phyloP scores from a whole-genome alignment of 2,329 filamentous ascomycete species.

The Cordyceps fumosorosea region DNA sequence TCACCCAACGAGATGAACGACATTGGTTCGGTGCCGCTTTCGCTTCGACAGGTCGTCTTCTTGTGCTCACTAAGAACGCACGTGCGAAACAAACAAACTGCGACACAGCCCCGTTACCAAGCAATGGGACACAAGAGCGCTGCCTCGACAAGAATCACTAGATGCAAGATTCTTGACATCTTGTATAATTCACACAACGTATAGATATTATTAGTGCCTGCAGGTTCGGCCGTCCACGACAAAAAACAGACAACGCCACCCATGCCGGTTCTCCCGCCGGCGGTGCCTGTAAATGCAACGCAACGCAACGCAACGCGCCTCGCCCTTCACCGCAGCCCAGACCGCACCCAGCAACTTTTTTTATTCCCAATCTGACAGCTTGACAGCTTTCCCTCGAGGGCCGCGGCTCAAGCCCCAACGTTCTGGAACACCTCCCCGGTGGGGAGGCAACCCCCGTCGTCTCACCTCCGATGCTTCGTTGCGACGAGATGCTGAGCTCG shows the following conservation, averaged over 20 bases:
- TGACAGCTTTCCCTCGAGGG: background rate
- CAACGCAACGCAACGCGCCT: background rate
- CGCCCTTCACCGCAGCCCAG: background rate
- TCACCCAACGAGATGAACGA: background rate
- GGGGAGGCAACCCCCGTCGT: background rate
- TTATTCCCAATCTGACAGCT: background rate
- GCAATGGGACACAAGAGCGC: background rate
- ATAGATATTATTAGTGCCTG: background rate
- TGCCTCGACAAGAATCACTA: background rate
- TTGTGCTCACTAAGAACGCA: background rate
- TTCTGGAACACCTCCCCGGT: constrained; percentile 5
- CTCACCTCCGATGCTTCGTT: background rate
- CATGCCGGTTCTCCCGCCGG: background rate
- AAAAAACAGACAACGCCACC: background rate
- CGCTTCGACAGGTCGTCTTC: background rate
- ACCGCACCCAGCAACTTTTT: background rate
- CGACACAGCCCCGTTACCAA: no score
- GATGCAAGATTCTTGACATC: background rate
- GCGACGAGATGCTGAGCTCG: background rate
- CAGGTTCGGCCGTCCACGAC: background rate
- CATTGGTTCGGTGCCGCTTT: background rate
- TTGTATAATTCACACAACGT: background rate
- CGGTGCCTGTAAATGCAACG: background rate
- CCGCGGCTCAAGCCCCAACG: background rate
- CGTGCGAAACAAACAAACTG: no score